These are phyloP conservation scores for Alternaria consortialis DNA, from an alignment of 2,329 filamentous ascomycete genomes.

Conservation along the genomic window DNA sequence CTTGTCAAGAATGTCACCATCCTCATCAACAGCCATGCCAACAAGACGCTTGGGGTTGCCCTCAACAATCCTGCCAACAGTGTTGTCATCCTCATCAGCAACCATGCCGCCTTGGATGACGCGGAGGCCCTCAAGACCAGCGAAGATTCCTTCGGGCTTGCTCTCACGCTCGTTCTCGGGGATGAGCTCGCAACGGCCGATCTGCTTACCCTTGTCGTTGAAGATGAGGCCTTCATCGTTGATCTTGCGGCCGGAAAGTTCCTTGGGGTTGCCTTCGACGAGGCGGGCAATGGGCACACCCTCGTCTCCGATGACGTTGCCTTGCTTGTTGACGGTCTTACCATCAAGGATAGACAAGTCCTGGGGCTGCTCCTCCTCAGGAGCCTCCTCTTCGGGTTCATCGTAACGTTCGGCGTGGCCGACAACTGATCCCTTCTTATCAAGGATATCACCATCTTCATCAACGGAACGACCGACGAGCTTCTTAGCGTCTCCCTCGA, in stretches of 20 bases:
- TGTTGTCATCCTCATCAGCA: conserved; percentile 61
- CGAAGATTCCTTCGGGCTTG: conserved; percentile 61
- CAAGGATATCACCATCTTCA: conserved; percentile 62
- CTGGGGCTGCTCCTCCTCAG: conserved; percentile 54
- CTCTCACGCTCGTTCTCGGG: conserved; percentile 68
- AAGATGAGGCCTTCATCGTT: conserved; percentile 76
- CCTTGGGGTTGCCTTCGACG: conserved; percentile 71
- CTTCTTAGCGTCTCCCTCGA: conserved; percentile 62
- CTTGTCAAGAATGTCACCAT: conserved; percentile 70
- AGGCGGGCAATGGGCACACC: conserved; percentile 68
- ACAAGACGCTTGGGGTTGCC: conserved; percentile 68
- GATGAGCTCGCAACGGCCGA: conserved; percentile 74
- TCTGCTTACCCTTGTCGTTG: conserved; percentile 75
- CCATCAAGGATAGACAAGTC: conserved; percentile 59
- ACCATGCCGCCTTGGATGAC: conserved; percentile 60
- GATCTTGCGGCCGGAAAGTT: conserved; percentile 73
- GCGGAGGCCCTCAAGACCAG: conserved; percentile 59
- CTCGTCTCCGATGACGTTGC: conserved; percentile 60
- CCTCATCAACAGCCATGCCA: conserved; percentile 68
- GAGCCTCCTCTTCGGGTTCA: conserved; percentile 68
- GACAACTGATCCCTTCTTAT: conserved; percentile 63
- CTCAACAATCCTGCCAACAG: conserved; percentile 64
- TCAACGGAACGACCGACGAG: conserved; percentile 60
- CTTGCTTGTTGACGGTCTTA: conserved; percentile 60
- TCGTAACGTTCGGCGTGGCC: conserved; percentile 65